A percentile compares a stretch with the other conserved stretches of the same genome.
These are phyloP conservation scores for Fragaria ananassa DNA, from an alignment of 306 rosid species.

Conservation along the genomic window DNA sequence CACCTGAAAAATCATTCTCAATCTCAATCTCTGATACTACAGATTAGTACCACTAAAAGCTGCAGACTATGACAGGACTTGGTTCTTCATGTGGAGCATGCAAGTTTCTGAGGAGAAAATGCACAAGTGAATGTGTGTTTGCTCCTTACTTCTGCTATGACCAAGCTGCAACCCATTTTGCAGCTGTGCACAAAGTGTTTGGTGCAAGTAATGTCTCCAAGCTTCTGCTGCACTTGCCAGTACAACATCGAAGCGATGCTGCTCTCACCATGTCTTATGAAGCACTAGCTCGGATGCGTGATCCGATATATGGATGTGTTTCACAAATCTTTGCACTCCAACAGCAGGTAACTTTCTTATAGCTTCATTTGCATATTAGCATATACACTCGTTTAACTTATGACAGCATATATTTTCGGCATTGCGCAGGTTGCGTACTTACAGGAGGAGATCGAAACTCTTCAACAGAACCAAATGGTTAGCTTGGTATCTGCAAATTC, in stretches of 20 bases:
- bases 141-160: slow-evolving; percentile 83
- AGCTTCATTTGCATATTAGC: background rate
- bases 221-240: slow-evolving; percentile 62
- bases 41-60: slow-evolving; percentile 9
- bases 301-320: slow-evolving; percentile 78
- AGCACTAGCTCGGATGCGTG: slow-evolving; percentile 77
- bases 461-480: slow-evolving; percentile 48
- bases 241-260: slow-evolving; percentile 64
- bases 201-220: slow-evolving; percentile 85
- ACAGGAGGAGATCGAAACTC: slow-evolving; percentile 80
- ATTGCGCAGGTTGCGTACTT: slow-evolving; percentile 61
- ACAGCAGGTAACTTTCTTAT: slow-evolving; percentile 48
- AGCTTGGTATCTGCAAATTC: slow-evolving; percentile 23
- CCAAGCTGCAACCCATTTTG: slow-evolving; percentile 64
- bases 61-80: slow-evolving; percentile 56
- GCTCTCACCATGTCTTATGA: slow-evolving; percentile 72
- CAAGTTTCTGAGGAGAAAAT: slow-evolving; percentile 80
- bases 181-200: slow-evolving; percentile 82
- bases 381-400: background rate
- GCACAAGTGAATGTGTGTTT: slow-evolving; percentile 62
- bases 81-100: slow-evolving; percentile 90
- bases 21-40: slow-evolving; percentile 28
- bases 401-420: background rate
- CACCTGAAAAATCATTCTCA: slow-evolving; percentile 18
- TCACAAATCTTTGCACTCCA: slow-evolving; percentile 78